These are phyloP conservation scores for Sporothrix humicola DNA, from an alignment of 2,329 filamentous ascomycete species.

Conservation along the genomic window DNA sequence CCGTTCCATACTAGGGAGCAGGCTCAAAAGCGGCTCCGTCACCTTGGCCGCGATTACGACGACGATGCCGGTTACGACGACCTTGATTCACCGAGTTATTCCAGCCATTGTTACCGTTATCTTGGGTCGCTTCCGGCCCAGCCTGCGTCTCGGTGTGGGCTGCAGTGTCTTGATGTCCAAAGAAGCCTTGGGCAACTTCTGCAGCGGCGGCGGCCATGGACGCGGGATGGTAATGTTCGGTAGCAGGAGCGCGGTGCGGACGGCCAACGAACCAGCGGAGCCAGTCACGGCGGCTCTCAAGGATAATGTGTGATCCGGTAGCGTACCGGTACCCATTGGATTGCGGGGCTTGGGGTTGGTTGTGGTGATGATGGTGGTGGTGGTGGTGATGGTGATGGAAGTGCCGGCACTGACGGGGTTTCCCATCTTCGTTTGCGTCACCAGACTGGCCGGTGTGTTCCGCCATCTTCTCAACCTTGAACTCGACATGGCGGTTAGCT, in stretches of 20 bases:
- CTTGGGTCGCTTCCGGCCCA: not conserved
- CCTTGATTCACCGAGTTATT: not conserved
- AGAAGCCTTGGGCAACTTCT: constrained; percentile 17
- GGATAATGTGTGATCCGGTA: not conserved
- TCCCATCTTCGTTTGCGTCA: not conserved
- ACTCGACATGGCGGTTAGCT: no score
- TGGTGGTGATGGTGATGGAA: constrained; percentile 21
- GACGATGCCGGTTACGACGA: no score
- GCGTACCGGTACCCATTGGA: not conserved
- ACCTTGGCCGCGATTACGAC: not conserved
- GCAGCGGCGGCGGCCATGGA: not conserved
- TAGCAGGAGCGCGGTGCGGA: not conserved
- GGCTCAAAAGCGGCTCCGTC: not conserved
- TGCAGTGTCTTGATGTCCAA: not conserved
- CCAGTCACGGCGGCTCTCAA: constrained; percentile 27
- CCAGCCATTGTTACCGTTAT: not conserved
- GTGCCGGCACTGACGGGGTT: not conserved
- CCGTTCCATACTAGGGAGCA: not conserved
- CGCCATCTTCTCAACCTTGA: no score
- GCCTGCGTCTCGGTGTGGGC: not conserved
- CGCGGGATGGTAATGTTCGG: not conserved
- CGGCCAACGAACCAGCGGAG: constrained; percentile 25
- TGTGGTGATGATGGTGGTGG: not conserved
- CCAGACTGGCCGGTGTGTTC: no score
- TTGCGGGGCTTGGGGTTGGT: not conserved